Base-by-base conservation (phyloP, 148 eudicot species). In the Mesembryanthemum crystallinum region DNA sequence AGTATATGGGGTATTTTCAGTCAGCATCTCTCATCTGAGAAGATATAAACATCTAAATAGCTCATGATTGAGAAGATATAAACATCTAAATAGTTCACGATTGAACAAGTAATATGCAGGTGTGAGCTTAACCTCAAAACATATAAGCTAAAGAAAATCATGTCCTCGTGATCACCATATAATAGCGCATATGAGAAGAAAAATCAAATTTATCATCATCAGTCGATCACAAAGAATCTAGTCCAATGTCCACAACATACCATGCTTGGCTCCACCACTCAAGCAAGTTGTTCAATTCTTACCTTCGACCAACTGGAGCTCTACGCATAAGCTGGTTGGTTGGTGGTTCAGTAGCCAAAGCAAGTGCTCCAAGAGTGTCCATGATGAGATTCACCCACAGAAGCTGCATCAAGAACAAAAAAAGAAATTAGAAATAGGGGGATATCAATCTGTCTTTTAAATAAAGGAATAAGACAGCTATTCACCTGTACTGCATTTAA, bases 311-410 rank as follows among this genome's bases (percentile, higher is more conserved):
- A 84, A 94, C 97, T 18, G 98, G 98, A 81, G 91, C 25, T 81
- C 98, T 81, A 33, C 81, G 84, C 98, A 94, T 94, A 51, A 94
- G 93, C 74, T 85, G 90, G 82, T 94, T 89, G 30, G 98, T 94
- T 39, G 98, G 98, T 64, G 98, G 94, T 81, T 94, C 98, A 57
- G 98, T 94, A 67, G 98, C 98, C 77, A 94, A 73, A 35, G 98
- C 98, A 78, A 94, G 84, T 49, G 98, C 98, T 86, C 97, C 98
- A 61, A 94, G 86, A 75, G 98, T 94, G 77, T 94, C 98, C 98
- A 94, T 94, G 80, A 94, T 94, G 39, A 94, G 89, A 82, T 94
- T 94, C 20, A 94, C 98, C 98, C 98, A 94, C 49, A 94, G 85
- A 81, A 94, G 98, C 98, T 94, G 85, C 76, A 81, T 25, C 62